A percentile compares a stretch with the other conserved stretches of the same genome.
These are phyloP conservation scores for Pythium utonaiense DNA, from an alignment of 352 stramenopile genomes.

Conservation along the genomic window DNA sequence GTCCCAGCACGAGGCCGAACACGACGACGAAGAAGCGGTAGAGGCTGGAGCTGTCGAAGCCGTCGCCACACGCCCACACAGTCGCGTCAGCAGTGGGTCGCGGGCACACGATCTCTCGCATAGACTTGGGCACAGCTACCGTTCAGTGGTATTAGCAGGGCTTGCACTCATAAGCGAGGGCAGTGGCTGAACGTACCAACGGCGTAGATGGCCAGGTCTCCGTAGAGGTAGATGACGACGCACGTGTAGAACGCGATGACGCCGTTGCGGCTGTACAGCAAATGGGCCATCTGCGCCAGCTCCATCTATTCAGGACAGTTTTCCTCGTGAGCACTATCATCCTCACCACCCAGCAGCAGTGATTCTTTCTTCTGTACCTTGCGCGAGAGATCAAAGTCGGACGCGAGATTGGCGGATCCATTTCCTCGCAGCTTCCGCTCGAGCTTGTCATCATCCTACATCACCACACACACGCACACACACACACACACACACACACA, in stretches of 20 bases:
- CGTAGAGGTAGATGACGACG: slow-evolving; percentile 81
- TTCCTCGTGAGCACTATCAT: background rate
- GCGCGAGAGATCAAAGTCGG: slow-evolving; percentile 73
- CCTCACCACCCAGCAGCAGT: background rate
- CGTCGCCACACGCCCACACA: slow-evolving; percentile 69
- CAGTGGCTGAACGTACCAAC: slow-evolving; percentile 52
- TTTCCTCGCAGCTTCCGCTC: slow-evolving; percentile 45
- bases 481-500: background rate
- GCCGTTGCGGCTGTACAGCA: slow-evolving; percentile 64
- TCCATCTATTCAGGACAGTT: slow-evolving; percentile 64
- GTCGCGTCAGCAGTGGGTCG: slow-evolving; percentile 39
- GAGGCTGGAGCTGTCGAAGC: slow-evolving; percentile 71
- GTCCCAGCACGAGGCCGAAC: slow-evolving; percentile 69
- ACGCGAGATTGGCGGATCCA: slow-evolving; percentile 22
- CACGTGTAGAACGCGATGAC: slow-evolving; percentile 79
- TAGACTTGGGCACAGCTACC: slow-evolving; percentile 81
- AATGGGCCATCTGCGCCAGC: slow-evolving; percentile 76
- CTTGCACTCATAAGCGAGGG: background rate
- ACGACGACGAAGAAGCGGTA: slow-evolving; percentile 79
- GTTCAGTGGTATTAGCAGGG: background rate
- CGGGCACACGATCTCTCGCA: slow-evolving; percentile 82
- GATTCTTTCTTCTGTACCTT: slow-evolving; percentile 34
- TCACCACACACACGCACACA: background rate
- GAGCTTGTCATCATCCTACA: slow-evolving; percentile 51
- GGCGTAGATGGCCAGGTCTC: slow-evolving; percentile 85